Evolutionary conservation across 2,329 filamentous ascomycete genomes (phyloP).

Genomic region (Plectosphaerella sp.): DNA sequence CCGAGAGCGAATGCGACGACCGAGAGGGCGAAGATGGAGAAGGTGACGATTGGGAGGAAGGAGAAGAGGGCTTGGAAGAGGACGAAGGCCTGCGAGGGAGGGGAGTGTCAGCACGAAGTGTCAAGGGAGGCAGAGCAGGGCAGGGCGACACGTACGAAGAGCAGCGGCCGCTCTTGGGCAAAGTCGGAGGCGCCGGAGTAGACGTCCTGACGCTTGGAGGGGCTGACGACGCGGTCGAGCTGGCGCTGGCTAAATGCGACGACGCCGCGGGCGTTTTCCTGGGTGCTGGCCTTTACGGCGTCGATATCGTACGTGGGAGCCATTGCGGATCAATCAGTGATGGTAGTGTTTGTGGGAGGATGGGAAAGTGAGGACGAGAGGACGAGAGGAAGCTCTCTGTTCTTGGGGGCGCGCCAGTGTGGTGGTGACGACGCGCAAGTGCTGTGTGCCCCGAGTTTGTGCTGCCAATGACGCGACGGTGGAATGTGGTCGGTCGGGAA

Average conservation of each 20-base stretch:
- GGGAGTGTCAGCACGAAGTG: background rate
- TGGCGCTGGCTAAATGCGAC: slow-evolving; percentile 37
- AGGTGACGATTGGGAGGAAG: slow-evolving; percentile 63
- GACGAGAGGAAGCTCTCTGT: background rate
- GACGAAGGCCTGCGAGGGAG: slow-evolving; percentile 57
- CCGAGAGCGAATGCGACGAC: slow-evolving; percentile 59
- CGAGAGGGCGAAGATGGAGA: slow-evolving; percentile 60
- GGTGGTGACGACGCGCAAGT: too few species aligned
- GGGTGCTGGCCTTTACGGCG: slow-evolving; percentile 18
- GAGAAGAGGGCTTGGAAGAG: slow-evolving; percentile 60
- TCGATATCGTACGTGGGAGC: slow-evolving; percentile 10
- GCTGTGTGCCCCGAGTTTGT: too few species aligned
- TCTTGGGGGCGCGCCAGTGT: too few species aligned
- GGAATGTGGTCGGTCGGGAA: too few species aligned
- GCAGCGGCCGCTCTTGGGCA: slow-evolving; percentile 59
- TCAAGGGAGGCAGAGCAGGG: background rate
- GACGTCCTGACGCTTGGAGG: slow-evolving; percentile 53
- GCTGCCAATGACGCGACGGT: too few species aligned
- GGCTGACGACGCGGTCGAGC: slow-evolving; percentile 51
- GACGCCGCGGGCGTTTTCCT: slow-evolving; percentile 28
- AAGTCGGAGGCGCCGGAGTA: slow-evolving; percentile 51
- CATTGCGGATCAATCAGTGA: background rate
- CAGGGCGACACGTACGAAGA: slow-evolving; percentile 51
- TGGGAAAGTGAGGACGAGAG: background rate
- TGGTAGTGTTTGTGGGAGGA: background rate